Percentiles rank a stretch among this genome's conserved stretches.
Conservation (phyloP, 2,329 filamentous ascomycete species). For the Trichoderma breve region DNA sequence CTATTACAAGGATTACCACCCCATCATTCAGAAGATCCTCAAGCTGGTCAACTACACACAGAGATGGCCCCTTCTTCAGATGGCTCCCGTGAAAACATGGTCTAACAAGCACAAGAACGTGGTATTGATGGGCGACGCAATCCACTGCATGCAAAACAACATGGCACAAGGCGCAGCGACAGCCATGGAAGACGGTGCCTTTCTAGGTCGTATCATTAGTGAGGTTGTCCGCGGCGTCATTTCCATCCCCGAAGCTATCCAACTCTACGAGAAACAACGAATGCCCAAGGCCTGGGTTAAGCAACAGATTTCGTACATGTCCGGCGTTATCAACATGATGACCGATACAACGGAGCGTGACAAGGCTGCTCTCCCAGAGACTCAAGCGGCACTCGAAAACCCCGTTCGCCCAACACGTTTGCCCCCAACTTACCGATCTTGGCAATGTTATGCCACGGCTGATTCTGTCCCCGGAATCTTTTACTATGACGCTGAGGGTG, state of each 20-base stretch:
- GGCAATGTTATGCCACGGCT: neutral
- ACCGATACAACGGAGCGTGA: neutral
- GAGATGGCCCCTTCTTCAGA: neutral
- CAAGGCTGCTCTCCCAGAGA: neutral
- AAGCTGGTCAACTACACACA: neutral
- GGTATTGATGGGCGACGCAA: neutral
- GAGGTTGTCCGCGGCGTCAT: neutral
- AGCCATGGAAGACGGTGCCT: neutral
- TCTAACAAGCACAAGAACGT: neutral
- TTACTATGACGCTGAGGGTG: neutral
- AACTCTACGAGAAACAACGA: neutral
- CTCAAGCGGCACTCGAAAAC: neutral
- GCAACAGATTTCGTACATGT: neutral
- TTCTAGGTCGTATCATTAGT: neutral
- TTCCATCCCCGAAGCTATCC: neutral
- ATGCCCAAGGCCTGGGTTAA: neutral
- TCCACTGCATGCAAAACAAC: neutral
- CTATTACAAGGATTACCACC: neutral
- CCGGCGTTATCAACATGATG: neutral
- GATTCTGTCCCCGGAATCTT: neutral
- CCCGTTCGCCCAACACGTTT: neutral
- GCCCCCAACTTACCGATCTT: neutral
- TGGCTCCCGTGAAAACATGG: neutral
- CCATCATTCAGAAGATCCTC: neutral
- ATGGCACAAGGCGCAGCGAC: conserved; percentile 6